Conservation (phyloP, 768 basidiomycete species). For the Naganishia vaughanmartiniae region DNA sequence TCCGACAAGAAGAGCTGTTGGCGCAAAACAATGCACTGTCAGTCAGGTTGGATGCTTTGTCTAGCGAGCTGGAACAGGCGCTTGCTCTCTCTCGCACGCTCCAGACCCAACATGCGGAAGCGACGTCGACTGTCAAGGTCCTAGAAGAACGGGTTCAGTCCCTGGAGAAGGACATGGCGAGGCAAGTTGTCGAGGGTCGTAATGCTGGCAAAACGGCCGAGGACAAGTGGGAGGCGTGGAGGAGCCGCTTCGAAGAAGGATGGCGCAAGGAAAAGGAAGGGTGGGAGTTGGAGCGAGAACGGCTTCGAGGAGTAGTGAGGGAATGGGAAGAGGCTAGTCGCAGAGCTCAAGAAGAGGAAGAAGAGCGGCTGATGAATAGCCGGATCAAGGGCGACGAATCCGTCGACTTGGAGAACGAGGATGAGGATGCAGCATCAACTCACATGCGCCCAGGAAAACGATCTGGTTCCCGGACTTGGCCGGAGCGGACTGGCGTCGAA, state of each 20-base stretch:
- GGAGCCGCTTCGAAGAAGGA: constrained; percentile 71
- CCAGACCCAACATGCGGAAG: constrained; percentile 72
- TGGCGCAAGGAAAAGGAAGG: constrained; percentile 76
- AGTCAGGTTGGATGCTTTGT: constrained; percentile 62
- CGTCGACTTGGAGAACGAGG: constrained; percentile 38
- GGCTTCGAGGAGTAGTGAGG: constrained; percentile 68
- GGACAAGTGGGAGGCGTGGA: constrained; percentile 63
- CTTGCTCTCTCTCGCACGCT: constrained; percentile 69
- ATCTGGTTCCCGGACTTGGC: constrained; percentile 23
- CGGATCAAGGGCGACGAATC: constrained; percentile 40
- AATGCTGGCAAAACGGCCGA: constrained; percentile 44
- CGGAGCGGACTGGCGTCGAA: constrained; percentile 1
- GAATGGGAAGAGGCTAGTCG: constrained; percentile 68
- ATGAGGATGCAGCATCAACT: constrained; percentile 23
- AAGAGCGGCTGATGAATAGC: constrained; percentile 49
- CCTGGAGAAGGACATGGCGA: constrained; percentile 44
- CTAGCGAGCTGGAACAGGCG: constrained; percentile 72
- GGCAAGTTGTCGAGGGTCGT: constrained; percentile 44
- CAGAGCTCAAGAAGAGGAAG: constrained; percentile 51
- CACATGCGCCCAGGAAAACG: constrained; percentile 18
- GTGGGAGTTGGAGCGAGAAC: constrained; percentile 76
- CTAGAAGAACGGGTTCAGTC: constrained; percentile 46
- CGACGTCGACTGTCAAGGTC: constrained; percentile 58
- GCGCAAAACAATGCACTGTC: constrained; percentile 60
- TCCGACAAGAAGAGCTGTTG: constrained; percentile 36